A percentile compares a stretch with the other conserved stretches of the same genome.
These are phyloP conservation scores for Panellus pusillus DNA, from an alignment of 768 basidiomycete species.

Conservation along the genomic window DNA sequence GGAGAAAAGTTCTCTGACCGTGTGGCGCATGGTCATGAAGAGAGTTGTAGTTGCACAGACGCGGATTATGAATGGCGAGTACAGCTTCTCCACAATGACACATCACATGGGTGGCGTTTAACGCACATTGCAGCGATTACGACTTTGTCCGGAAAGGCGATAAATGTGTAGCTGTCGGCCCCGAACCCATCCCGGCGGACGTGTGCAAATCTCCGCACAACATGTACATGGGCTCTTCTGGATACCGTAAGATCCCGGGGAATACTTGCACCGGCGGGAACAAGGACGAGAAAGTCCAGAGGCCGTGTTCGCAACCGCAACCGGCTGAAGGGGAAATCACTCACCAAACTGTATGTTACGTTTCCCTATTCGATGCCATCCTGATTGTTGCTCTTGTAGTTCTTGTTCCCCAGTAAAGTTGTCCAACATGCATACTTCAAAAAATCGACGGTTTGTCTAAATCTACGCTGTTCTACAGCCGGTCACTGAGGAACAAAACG, in stretches of 20 bases:
- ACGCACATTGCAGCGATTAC: slow-evolving; percentile 67
- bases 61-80: slow-evolving; percentile 91
- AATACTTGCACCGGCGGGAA: slow-evolving; percentile 78
- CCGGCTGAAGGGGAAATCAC: slow-evolving; percentile 75
- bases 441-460: slow-evolving; percentile 57
- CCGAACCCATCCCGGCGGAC: slow-evolving; percentile 80
- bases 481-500: slow-evolving; percentile 6
- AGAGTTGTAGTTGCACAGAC: slow-evolving; percentile 78
- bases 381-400: not conserved
- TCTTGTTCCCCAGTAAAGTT: slow-evolving; percentile 62
- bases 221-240: slow-evolving; percentile 86
- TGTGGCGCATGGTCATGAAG: slow-evolving; percentile 74
- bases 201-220: slow-evolving; percentile 60
- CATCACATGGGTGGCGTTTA: not conserved
- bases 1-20: slow-evolving; percentile 87
- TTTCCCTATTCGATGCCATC: not conserved
- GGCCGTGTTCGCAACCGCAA: slow-evolving; percentile 82
- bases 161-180: slow-evolving; percentile 80
- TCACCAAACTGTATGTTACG: slow-evolving; percentile 63
- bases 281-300: slow-evolving; percentile 70
- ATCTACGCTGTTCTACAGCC: not conserved
- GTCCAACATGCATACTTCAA: slow-evolving; percentile 83
- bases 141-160: slow-evolving; percentile 76
- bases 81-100: not conserved
- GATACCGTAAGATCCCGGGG: slow-evolving; percentile 89